Conservation (phyloP, 345 rosid species). For the Turritis glabra region DNA sequence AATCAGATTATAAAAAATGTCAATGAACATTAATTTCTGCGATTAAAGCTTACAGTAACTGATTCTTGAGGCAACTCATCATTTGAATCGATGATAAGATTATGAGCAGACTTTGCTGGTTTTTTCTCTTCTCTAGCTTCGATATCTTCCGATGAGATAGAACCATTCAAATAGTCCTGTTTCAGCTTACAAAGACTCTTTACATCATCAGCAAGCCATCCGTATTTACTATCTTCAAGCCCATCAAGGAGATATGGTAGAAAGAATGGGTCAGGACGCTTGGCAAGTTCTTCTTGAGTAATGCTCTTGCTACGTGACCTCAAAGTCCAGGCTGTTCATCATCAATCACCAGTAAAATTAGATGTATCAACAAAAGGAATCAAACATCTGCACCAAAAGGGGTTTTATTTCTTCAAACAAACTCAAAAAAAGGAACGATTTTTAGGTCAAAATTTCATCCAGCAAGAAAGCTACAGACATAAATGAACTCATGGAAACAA, state of each 20-base stretch:
- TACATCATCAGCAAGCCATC: slow-evolving; percentile 5
- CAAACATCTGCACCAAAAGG: background rate
- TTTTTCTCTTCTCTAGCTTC: background rate
- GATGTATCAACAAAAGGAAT: background rate
- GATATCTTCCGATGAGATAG: background rate
- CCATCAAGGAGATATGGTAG: slow-evolving; percentile 20
- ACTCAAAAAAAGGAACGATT: background rate
- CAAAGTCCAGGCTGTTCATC: slow-evolving; percentile 26
- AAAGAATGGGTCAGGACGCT: slow-evolving; percentile 38
- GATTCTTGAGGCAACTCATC: slow-evolving; percentile 1
- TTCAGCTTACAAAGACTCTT: slow-evolving; percentile 18
- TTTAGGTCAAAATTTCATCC: slow-evolving; percentile 2
- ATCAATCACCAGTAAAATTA: background rate
- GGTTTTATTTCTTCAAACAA: background rate
- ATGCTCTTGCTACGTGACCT: slow-evolving; percentile 8
- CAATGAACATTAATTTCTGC: background rate
- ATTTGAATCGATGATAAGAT: background rate
- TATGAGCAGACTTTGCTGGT: background rate
- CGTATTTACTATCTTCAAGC: slow-evolving; percentile 22
- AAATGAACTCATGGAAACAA: background rate
- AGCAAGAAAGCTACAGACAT: background rate
- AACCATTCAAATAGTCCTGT: background rate
- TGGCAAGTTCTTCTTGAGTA: slow-evolving; percentile 23
- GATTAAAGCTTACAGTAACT: slow-evolving; percentile 9
- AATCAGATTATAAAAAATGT: background rate